phyloP scores from a whole-genome alignment of 75 land plant species.

The Picea glauca region DNA sequence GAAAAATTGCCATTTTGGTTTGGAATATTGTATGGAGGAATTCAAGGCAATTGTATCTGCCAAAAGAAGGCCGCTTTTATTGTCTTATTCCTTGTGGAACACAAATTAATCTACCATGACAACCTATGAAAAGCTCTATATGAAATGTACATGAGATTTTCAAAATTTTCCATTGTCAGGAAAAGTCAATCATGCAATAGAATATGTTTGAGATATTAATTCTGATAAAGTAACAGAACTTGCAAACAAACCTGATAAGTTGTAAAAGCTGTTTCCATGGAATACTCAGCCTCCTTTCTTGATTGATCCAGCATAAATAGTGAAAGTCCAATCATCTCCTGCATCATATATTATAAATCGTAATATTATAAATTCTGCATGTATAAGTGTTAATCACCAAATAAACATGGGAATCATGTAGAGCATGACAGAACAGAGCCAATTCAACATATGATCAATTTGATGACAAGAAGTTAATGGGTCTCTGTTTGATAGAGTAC shows the following conservation, averaged over 20 bases:
- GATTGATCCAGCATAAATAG: conserved; percentile 92
- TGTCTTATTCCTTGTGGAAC: too few species aligned
- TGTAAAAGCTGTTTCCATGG: conserved; percentile 87
- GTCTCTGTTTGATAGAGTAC: neutral
- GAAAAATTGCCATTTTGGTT: too few species aligned
- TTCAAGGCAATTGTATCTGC: too few species aligned
- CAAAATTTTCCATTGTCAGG: neutral
- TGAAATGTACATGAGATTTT: neutral
- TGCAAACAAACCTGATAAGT: conserved; percentile 68
- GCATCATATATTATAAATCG: conserved; percentile 3
- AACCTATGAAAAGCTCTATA: neutral
- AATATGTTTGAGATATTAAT: neutral
- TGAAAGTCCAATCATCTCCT: conserved; percentile 96
- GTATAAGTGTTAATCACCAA: neutral
- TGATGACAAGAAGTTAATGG: neutral
- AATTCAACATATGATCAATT: neutral
- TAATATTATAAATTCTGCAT: neutral
- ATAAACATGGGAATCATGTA: neutral
- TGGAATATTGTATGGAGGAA: too few species aligned
- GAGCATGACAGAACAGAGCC: neutral
- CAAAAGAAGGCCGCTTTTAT: too few species aligned
- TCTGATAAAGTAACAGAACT: conserved; percentile 1
- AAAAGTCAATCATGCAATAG: neutral
- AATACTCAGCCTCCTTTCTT: conserved; percentile 90
- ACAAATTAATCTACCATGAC: too few species aligned